phyloP scores from a whole-genome alignment of 257 asterid species.

The Solanum sejunctum region DNA sequence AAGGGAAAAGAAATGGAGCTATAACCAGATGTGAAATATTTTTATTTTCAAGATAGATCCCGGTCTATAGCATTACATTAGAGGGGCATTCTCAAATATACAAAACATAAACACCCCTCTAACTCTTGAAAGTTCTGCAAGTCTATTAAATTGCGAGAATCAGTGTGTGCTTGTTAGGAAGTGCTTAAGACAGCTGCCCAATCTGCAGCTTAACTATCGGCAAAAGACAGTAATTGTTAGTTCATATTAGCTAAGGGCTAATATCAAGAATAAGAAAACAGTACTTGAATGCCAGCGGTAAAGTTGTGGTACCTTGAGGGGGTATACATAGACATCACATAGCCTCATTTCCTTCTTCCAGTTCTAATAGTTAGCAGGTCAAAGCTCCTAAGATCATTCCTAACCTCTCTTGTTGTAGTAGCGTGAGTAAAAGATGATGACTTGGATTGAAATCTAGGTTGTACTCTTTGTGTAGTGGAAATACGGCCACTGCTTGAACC shows the following conservation, averaged over 20 bases:
- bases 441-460: conserved; percentile 57
- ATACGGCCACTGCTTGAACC: conserved; percentile 48
- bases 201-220: not conserved
- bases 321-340: not conserved
- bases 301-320: not conserved
- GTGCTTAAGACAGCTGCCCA: not conserved
- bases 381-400: conserved; percentile 72
- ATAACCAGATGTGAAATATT: not conserved
- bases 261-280: not conserved
- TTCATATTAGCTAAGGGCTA: not conserved
- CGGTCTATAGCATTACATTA: not conserved
- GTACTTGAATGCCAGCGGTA: not conserved
- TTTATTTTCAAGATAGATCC: not conserved
- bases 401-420: conserved; percentile 44
- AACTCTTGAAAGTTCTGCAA: not conserved
- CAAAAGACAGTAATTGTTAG: not conserved
- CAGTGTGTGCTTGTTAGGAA: not conserved
- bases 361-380: conserved; percentile 64
- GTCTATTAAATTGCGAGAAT: not conserved
- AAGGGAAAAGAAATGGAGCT: not conserved
- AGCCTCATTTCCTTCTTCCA: conserved; percentile 49
- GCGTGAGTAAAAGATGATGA: conserved; percentile 52
- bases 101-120: not conserved
- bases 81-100: not conserved
- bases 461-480: conserved; percentile 39